A percentile compares a stretch with the other conserved stretches of the same genome.
Conservation (phyloP, 345 rosid species). For the Eucalyptus erythrocorys region DNA sequence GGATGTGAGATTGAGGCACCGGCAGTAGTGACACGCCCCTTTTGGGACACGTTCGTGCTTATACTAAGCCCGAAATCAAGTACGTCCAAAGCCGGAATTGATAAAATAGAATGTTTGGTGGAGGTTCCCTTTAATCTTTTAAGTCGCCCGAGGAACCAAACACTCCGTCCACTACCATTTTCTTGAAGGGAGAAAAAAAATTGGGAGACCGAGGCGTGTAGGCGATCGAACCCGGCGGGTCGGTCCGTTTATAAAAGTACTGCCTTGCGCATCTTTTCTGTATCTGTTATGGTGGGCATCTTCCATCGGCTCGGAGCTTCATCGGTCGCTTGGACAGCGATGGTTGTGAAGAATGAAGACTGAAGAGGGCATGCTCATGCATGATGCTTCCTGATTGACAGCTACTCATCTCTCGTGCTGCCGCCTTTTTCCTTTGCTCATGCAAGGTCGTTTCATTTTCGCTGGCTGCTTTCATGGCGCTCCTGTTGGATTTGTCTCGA, state of each 20-base stretch:
- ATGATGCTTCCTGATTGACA: not conserved
- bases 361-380: not conserved
- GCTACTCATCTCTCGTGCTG: not conserved
- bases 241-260: not conserved
- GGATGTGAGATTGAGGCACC: not conserved
- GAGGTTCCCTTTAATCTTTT: not conserved
- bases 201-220: not conserved
- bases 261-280: not conserved
- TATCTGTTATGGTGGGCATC: not conserved
- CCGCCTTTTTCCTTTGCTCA: not conserved
- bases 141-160: not conserved
- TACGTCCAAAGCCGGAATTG: not conserved
- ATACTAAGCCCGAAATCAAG: not conserved
- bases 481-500: not conserved
- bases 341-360: not conserved
- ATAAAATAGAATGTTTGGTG: not conserved
- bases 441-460: not conserved
- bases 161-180: not conserved
- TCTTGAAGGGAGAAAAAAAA: not conserved
- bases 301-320: not conserved
- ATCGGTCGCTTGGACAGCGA: not conserved
- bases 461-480: not conserved
- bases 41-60: not conserved
- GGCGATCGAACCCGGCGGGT: not conserved
- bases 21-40: not conserved